Conservation (phyloP, 345 rosid genomes). For the Eucalyptus erythrocorys region DNA sequence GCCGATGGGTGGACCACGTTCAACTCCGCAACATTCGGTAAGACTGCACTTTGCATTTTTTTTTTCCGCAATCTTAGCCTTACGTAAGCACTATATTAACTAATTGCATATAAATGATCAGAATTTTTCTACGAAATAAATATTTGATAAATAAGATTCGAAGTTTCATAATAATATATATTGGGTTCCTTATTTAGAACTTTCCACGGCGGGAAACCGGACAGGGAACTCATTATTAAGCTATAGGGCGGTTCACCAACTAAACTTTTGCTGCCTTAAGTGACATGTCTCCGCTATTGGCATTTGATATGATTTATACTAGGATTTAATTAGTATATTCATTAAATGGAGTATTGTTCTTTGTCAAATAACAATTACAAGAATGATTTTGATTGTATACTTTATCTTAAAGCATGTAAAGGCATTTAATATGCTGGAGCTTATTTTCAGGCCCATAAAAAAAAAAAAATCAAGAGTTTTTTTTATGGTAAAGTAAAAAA, state of each 20-base stretch:
- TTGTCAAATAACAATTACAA: background rate
- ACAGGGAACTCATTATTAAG: background rate
- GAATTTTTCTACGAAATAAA: background rate
- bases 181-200: background rate
- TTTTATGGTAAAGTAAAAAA: no score
- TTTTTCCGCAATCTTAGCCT: background rate
- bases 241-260: background rate
- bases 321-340: background rate
- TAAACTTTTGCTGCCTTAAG: background rate
- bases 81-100: background rate
- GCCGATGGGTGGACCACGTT: slow-evolving; percentile 87
- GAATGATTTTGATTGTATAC: background rate
- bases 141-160: background rate
- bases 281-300: background rate
- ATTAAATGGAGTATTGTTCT: background rate
- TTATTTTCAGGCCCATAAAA: background rate
- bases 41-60: background rate
- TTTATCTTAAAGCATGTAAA: background rate
- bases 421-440: background rate
- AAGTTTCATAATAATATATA: background rate
- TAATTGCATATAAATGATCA: background rate
- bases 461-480: background rate
- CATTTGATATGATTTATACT: background rate
- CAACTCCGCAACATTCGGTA: slow-evolving; percentile 84
- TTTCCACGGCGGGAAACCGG: background rate